A percentile compares a stretch with the other conserved stretches of the same genome.
These are phyloP conservation scores for Calocybe indica DNA, from an alignment of 768 basidiomycete genomes.

Conservation along the genomic window DNA sequence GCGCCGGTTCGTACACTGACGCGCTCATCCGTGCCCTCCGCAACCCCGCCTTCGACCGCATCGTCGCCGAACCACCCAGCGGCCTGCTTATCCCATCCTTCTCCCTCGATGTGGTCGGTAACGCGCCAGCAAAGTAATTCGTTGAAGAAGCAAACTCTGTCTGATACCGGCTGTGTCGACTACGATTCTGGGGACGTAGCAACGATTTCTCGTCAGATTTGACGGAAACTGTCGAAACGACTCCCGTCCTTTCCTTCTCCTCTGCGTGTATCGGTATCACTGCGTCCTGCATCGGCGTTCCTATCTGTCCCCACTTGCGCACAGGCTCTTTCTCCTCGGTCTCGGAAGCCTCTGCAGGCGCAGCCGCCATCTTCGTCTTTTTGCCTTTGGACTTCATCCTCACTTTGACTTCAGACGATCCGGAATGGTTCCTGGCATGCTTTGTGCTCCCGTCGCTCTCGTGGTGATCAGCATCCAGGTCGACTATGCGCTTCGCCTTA, in stretches of 20 bases:
- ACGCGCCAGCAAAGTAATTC: conserved; percentile 8
- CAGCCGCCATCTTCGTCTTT: conserved; percentile 10
- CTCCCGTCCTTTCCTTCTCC: conserved; percentile 3
- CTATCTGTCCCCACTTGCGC: conserved; percentile 13
- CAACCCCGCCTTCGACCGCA: conserved; percentile 33
- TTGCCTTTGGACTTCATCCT: conserved; percentile 16
- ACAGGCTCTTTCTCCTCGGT: too few relatives aligned
- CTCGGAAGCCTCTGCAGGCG: neutral
- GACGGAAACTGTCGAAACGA: neutral
- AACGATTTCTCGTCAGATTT: too few relatives aligned
- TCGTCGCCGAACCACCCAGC: conserved; percentile 19
- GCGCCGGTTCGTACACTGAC: conserved; percentile 56
- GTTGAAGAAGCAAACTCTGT: conserved; percentile 36
- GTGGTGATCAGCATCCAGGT: conserved; percentile 49
- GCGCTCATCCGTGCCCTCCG: conserved; percentile 53
- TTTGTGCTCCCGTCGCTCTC: conserved; percentile 22
- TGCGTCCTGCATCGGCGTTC: conserved; percentile 9
- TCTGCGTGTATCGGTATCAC: conserved; percentile 5
- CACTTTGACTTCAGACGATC: conserved; percentile 16
- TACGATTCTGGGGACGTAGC: conserved; percentile 5
- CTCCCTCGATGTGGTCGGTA: conserved; percentile 5
- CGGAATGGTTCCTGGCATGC: conserved; percentile 28
- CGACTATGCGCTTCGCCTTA: conserved; percentile 73
- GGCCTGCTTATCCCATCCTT: conserved; percentile 4
- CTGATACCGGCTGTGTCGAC: conserved; percentile 43